Conservation (phyloP, 805 yeast species). For the Maudiozyma saulgeensis region DNA sequence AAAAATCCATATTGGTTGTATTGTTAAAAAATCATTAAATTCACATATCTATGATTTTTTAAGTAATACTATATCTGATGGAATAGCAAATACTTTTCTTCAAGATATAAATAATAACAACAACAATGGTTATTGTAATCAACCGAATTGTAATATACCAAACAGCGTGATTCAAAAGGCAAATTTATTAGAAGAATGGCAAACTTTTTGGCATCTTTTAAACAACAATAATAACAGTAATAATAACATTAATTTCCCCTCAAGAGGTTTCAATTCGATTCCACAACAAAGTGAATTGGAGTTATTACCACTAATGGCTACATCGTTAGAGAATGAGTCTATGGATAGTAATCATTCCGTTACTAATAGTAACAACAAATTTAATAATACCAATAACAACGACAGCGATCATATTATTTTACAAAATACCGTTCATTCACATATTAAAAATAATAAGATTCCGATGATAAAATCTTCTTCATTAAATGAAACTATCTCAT, state of each 20-base stretch:
- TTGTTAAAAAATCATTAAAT: conserved; percentile 29
- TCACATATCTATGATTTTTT: conserved; percentile 82
- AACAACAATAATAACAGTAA: not conserved
- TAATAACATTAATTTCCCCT: not conserved
- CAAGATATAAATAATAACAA: conserved; percentile 44
- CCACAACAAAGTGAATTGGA: not conserved
- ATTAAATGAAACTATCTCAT: no score
- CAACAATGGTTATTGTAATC: no score
- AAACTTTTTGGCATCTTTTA: not conserved
- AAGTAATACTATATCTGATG: conserved; percentile 58
- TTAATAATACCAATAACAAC: no score
- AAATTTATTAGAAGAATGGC: not conserved
- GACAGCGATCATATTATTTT: no score
- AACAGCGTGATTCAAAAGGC: not conserved
- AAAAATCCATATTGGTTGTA: no score
- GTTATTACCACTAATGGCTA: not conserved
- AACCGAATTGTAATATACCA: no score
- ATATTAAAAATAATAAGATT: no score
- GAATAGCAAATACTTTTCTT: conserved; percentile 64
- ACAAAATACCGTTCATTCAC: no score
- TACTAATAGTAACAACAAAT: no score
- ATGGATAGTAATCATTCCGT: no score
- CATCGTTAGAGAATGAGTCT: not conserved
- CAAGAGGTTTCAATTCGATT: not conserved
- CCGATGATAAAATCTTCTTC: no score